phyloP scores from a whole-genome alignment of 2,329 filamentous ascomycete species.

The Hymenoscyphus scutula region DNA sequence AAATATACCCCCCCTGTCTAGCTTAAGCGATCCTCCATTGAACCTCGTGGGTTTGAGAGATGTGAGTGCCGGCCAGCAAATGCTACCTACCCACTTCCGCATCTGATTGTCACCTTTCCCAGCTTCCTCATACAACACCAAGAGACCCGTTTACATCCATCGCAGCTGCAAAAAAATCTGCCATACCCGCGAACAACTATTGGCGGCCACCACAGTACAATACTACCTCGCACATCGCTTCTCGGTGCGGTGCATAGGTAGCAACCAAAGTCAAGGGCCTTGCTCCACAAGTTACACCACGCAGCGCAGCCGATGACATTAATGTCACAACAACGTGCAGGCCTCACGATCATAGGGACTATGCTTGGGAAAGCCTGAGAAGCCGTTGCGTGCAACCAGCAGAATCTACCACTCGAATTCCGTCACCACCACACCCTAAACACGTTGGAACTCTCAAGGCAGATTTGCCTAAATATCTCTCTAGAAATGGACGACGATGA shows the following conservation, averaged over 20 bases:
- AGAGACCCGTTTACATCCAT: neutral
- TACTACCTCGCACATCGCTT: neutral
- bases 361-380: constrained; percentile 1
- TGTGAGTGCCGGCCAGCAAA: neutral
- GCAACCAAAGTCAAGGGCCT: neutral
- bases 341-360: neutral
- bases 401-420: neutral
- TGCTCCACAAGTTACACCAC: neutral
- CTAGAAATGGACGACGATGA: constrained; percentile 50
- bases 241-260: neutral
- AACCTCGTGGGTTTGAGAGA: neutral
- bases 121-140: constrained; percentile 9
- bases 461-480: neutral
- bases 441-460: neutral
- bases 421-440: neutral
- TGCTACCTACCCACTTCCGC: neutral
- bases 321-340: neutral
- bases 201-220: neutral
- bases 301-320: neutral
- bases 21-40: neutral
- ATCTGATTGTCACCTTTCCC: neutral
- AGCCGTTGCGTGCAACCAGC: neutral
- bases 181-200: neutral
- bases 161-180: neutral
- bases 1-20: neutral